Evolutionary conservation across 257 asterid species (phyloP).

Genomic region (Jacaranda copaia): DNA sequence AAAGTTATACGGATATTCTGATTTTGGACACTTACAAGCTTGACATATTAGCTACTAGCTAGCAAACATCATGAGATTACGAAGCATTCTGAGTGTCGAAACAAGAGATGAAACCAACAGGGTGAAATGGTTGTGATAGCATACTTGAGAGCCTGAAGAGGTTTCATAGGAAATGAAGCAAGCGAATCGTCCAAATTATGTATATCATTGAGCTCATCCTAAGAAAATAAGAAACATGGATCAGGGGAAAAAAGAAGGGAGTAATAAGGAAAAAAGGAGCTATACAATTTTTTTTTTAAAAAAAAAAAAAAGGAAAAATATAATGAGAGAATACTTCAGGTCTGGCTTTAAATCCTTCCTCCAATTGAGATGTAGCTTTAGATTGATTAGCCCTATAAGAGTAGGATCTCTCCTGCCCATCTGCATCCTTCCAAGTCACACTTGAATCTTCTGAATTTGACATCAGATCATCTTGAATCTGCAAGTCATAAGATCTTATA

Average conservation of each 20-base stretch:
- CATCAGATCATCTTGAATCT: constrained; percentile 70
- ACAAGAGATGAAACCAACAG: constrained; percentile 34
- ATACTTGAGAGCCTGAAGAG: constrained; percentile 91
- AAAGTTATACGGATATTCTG: not conserved
- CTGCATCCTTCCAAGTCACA: constrained; percentile 48
- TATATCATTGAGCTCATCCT: constrained; percentile 64
- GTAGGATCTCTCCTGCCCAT: constrained; percentile 46
- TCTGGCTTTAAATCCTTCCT: constrained; percentile 43
- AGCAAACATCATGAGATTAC: constrained; percentile 18
- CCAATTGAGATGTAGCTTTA: constrained; percentile 52
- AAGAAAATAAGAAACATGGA: constrained; percentile 35
- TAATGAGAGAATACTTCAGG: not conserved
- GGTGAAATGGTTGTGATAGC: constrained; percentile 32
- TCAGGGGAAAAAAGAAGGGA: constrained; percentile 27
- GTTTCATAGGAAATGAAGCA: constrained; percentile 87
- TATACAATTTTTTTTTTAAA: not conserved
- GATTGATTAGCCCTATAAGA: constrained; percentile 49
- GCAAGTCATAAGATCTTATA: constrained; percentile 40
- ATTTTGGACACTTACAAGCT: constrained; percentile 25
- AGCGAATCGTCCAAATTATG: constrained; percentile 74
- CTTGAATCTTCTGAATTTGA: constrained; percentile 62
- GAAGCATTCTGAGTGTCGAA: constrained; percentile 31
- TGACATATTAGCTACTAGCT: constrained; percentile 1
- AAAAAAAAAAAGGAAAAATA: not conserved
- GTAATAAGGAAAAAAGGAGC: constrained; percentile 1